Conservation (phyloP, 306 rosid genomes). For the Echinosophora koreensis region DNA sequence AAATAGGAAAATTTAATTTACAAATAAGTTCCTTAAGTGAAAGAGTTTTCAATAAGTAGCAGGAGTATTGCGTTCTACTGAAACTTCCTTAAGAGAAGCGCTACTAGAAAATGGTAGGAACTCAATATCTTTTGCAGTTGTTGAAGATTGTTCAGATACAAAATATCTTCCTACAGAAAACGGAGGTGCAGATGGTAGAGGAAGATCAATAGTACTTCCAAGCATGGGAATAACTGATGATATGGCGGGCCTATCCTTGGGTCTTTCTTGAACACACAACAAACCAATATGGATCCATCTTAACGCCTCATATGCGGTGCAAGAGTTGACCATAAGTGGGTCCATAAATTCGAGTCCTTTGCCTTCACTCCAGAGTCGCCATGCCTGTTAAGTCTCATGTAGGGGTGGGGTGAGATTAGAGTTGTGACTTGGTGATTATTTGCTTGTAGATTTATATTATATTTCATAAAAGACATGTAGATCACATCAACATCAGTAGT, state of each 20-base stretch:
- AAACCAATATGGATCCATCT: constrained; percentile 56
- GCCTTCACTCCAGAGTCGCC: constrained; percentile 47
- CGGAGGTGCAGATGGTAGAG: constrained; percentile 44
- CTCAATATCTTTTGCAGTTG: background rate
- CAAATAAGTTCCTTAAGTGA: background rate
- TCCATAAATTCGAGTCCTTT: constrained; percentile 43
- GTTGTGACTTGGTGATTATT: background rate
- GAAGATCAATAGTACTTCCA: constrained; percentile 36
- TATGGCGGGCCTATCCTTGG: constrained; percentile 46
- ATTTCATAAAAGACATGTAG: background rate
- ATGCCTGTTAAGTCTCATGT: constrained; percentile 34
- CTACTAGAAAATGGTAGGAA: background rate
- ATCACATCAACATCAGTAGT: background rate
- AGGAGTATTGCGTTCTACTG: background rate
- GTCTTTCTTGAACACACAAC: constrained; percentile 52
- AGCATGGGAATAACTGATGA: constrained; percentile 48
- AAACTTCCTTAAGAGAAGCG: background rate
- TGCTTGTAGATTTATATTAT: background rate
- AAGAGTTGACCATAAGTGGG: constrained; percentile 4
- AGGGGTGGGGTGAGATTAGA: constrained; percentile 5
- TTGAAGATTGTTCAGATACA: constrained; percentile 9
- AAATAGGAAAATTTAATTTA: background rate
- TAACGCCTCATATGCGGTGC: constrained; percentile 34
- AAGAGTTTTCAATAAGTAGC: background rate
- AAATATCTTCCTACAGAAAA: constrained; percentile 23